Evolutionary conservation across 805 yeast genomes (phyloP).

Genomic region (Yamadazyma phyllophila): DNA sequence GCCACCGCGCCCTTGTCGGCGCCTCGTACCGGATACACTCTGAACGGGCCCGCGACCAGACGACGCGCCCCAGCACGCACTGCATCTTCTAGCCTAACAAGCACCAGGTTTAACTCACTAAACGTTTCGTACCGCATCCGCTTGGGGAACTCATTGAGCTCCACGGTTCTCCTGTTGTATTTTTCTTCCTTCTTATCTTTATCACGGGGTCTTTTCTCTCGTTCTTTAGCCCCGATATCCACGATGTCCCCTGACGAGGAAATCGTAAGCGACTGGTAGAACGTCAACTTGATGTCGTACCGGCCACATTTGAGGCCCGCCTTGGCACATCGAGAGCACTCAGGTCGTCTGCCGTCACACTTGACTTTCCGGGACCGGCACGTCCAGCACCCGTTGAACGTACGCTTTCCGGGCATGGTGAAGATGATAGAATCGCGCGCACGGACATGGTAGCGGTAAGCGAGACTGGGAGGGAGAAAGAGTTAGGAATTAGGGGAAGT

Average conservation of each 20-base stretch:
- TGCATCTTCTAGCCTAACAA: constrained; percentile 30
- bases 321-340: constrained; percentile 45
- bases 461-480: neutral
- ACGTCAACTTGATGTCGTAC: constrained; percentile 47
- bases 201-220: neutral
- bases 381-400: constrained; percentile 55
- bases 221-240: constrained; percentile 14
- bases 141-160: constrained; percentile 40
- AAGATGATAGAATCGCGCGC: neutral
- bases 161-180: constrained; percentile 46
- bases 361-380: constrained; percentile 53
- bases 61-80: constrained; percentile 9
- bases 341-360: constrained; percentile 49
- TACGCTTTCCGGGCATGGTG: constrained; percentile 22
- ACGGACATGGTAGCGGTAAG: neutral
- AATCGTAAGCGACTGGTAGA: constrained; percentile 42
- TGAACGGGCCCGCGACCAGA: constrained; percentile 24
- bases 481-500: no score
- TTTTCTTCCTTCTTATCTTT: constrained; percentile 18
- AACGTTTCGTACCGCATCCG: constrained; percentile 34
- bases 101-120: constrained; percentile 34
- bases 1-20: neutral
- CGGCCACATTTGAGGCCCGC: constrained; percentile 49
- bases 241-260: constrained; percentile 14
- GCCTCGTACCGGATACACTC: constrained; percentile 16